Percentiles rank a stretch among this genome's conserved stretches.
phyloP scores from a whole-genome alignment of 2,329 filamentous ascomycete genomes.

The Cadophora luteo-olivacea region DNA sequence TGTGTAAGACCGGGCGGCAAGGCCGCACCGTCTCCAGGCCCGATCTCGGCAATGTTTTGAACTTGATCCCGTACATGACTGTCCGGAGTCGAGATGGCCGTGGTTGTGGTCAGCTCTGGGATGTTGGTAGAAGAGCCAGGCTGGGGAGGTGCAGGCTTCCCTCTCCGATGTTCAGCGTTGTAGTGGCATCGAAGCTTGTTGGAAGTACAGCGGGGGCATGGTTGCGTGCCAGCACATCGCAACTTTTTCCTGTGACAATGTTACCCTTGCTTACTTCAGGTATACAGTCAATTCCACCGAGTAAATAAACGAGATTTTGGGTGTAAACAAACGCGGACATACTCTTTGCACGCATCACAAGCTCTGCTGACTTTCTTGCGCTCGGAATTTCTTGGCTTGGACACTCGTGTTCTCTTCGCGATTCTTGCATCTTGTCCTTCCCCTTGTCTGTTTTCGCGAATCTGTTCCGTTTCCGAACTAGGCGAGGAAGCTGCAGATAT shows the following conservation, averaged over 20 bases:
- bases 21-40: not conserved
- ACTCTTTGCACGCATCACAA: constrained; percentile 32
- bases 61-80: not conserved
- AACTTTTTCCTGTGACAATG: constrained; percentile 23
- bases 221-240: constrained; percentile 26
- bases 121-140: not conserved
- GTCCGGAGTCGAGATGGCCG: not conserved
- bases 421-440: not conserved
- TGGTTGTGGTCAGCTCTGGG: not conserved
- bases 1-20: not conserved
- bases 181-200: constrained; percentile 24
- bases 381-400: constrained; percentile 1
- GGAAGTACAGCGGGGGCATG: constrained; percentile 22
- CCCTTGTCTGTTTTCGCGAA: not conserved
- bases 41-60: not conserved
- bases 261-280: not conserved
- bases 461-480: not conserved
- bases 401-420: not conserved
- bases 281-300: not conserved
- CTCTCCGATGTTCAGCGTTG: constrained; percentile 22
- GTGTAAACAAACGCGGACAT: not conserved
- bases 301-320: not conserved
- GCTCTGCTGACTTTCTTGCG: constrained; percentile 30
- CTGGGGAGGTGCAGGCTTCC: constrained; percentile 22
- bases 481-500: not conserved